Base-by-base conservation (phyloP, 345 rosid genomes). In the Eucalyptus curtisii region DNA sequence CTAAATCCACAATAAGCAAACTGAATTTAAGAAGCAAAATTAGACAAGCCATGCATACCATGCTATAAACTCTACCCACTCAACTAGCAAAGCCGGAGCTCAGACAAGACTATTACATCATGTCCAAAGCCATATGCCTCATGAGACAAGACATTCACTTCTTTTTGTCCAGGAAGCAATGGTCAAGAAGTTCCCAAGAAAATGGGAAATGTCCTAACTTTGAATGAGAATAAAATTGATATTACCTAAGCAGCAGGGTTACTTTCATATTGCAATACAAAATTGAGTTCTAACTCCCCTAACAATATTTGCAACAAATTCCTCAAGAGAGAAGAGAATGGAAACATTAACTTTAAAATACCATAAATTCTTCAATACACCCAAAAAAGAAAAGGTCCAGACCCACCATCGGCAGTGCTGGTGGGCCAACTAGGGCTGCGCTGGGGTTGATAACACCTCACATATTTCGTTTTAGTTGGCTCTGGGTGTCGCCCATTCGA, bases 401-500 rank as follows among this genome's bases (percentile, higher is more conserved):
- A 37, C 47, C 47, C 82, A 76, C 24, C 4, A 55, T 9, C 13
- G 27, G 82, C 47, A 76, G 82, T 0, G 45, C 15, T 76, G 1
- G 37, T n/a, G 37, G 76, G 37, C 11, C 50, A 52, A 52, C 25
- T 19, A 52, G 57, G 57, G 57, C 25, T 52, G 57, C 4, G 10
- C 57, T 52, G 57, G 55, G 57, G 2, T 82, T 4, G 16, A 45
- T 11, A 86, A 55, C 53, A 86, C 59, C 61, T 8, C 0, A 8
- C 53, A 10, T 86, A 33, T 48, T 27, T 64, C n/a, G 0, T 81
- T 87, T 93, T 95, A 96, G 87, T 94, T 96, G 2, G 95, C 88
- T 90, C 99, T 96, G 44, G 98, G 98, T 16, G 98, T 95, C 1
- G 98, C 98, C 99, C 99, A 97, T 90, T 96, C 97, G 42, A 96